Percentiles rank a stretch among this genome's conserved stretches.
Conservation (phyloP, 495 filamentous ascomycete species). For the Hypoxylon trugodes region DNA sequence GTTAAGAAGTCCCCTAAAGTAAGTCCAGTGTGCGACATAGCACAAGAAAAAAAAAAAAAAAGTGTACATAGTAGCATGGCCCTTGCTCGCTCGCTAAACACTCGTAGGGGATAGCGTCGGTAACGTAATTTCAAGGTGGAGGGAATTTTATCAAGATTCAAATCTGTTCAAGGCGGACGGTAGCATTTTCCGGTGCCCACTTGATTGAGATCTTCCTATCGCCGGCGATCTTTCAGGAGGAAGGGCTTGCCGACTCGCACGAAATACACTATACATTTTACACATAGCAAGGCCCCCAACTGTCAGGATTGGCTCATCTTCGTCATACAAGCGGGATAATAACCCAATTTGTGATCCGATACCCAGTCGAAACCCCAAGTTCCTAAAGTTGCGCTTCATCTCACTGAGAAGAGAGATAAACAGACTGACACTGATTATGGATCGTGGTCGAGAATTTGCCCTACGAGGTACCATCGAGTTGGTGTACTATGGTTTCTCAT, state of each 20-base stretch:
- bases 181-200: conserved; percentile 30
- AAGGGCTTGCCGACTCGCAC: conserved; percentile 33
- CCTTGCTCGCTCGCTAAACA: conserved; percentile 25
- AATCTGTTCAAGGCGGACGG: conserved; percentile 21
- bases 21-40: conserved; percentile 16
- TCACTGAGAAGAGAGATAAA: background rate
- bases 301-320: conserved; percentile 21
- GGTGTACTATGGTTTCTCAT: conserved; percentile 7
- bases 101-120: conserved; percentile 17
- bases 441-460: background rate
- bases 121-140: conserved; percentile 28
- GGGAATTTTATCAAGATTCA: conserved; percentile 28
- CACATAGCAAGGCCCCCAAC: conserved; percentile 18
- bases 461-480: conserved; percentile 5
- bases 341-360: conserved; percentile 13
- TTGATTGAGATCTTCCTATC: conserved; percentile 42
- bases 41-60: no score
- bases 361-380: conserved; percentile 22
- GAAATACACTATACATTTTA: no score
- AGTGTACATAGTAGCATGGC: conserved; percentile 19
- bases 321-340: conserved; percentile 34
- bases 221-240: conserved; percentile 34
- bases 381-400: conserved; percentile 14
- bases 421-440: background rate
- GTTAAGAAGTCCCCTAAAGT: no score